These are phyloP conservation scores for Nitzschia sp. DNA, from an alignment of 108 stramenopile species.

Conservation along the genomic window DNA sequence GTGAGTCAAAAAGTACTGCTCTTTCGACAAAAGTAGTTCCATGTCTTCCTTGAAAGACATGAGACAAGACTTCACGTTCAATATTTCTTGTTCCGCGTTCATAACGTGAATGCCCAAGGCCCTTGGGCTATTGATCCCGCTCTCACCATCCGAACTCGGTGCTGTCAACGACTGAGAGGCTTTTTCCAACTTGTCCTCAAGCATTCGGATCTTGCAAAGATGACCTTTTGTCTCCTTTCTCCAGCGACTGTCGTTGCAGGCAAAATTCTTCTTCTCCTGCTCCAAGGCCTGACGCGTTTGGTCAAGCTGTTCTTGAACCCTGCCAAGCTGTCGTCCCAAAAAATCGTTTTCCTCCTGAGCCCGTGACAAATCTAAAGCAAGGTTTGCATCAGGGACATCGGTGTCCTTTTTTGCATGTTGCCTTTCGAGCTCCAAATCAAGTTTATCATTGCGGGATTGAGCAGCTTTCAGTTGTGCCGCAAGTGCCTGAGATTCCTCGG, in stretches of 20 bases:
- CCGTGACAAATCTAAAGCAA: slow-evolving; percentile 14
- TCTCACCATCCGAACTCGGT: too few species aligned
- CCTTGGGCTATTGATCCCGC: not conserved
- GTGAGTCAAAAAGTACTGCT: not conserved
- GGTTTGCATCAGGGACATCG: not conserved
- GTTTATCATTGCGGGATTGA: not conserved
- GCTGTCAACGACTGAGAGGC: not conserved
- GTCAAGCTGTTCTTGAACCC: slow-evolving; percentile 31
- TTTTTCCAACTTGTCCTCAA: slow-evolving; percentile 1
- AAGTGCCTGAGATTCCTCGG: not conserved
- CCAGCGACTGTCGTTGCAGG: slow-evolving; percentile 2
- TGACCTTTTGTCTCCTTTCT: not conserved
- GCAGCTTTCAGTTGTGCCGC: not conserved
- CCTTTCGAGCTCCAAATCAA: not conserved
- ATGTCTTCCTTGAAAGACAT: slow-evolving; percentile 11
- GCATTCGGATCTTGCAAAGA: not conserved
- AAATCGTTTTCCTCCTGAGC: slow-evolving; percentile 27
- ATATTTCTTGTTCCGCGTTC: slow-evolving; percentile 9
- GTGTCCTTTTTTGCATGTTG: not conserved
- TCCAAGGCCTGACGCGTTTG: slow-evolving; percentile 11
- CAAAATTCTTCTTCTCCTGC: slow-evolving; percentile 13
- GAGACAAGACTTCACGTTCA: slow-evolving; percentile 6
- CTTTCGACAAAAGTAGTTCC: not conserved
- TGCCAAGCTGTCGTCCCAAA: slow-evolving; percentile 29
- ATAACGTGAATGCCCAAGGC: not conserved